Evolutionary conservation across 306 rosid species (phyloP), one percentile per base, ranked within the genome.

Genomic region (Vigna nakashimae): DNA sequence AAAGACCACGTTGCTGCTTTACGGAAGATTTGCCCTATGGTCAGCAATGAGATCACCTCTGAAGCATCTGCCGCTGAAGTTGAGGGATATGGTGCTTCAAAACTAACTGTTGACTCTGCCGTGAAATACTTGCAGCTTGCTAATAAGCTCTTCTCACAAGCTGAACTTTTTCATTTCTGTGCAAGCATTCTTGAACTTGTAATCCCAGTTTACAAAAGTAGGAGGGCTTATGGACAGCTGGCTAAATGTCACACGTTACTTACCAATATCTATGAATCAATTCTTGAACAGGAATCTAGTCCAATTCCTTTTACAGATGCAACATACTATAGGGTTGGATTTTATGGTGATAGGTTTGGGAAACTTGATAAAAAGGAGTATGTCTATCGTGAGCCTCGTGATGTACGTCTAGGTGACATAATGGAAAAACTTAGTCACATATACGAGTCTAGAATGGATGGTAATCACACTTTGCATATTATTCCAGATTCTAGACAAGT

Each of bases 51-150:
- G 92, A 91, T 92, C 77, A 82, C 93, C 5, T 95, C 97, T n/a
- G 98, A 95, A 87, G 94, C 97, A 36, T 88, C 98, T 66, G 98
- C 98, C 36, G 98, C 98, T 15, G 98, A 95, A 91, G 91, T 95
- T 8, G 98, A 95, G 90, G 98, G 98, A 74, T 95, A 95, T 49
- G 98, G 98, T 63, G 97, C 98, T 76, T 95, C 98, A 62, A 95
- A 91, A 78, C 90, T 95, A 72, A 92, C 98, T 0, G 93, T 95
- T 73, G 98, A 92, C 81, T 95, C 98, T 74, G 98, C 98, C 7
- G 98, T 95, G 82, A 92, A 95, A 79, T 91, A 95, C 82, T 89
- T 95, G 58, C 98, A 95, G 89, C 98, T 95, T 12, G 98, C 98
- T 56, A 95, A 95, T 78, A 95, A 92, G 83, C 98, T 92, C 76